phyloP scores from a whole-genome alignment of 345 rosid genomes.

The Acer yangbiense region DNA sequence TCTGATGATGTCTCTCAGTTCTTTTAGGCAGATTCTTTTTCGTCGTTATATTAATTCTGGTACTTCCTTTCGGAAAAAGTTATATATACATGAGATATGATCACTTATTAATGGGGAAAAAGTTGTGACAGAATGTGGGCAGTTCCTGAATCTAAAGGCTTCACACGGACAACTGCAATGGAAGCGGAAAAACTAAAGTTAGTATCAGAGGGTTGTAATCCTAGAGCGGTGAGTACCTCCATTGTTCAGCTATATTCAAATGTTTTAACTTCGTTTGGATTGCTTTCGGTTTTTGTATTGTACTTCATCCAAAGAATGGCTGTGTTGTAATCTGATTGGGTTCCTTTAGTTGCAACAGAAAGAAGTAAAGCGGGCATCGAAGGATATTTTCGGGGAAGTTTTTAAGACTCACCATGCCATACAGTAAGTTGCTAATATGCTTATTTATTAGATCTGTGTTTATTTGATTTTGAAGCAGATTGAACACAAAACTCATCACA shows the following conservation, averaged over 20 bases:
- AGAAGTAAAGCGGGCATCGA: conserved; percentile 64
- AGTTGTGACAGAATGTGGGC: conserved; percentile 65
- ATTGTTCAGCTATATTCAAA: not conserved
- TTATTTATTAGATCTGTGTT: not conserved
- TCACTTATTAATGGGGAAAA: conserved; percentile 16
- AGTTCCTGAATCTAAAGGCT: conserved; percentile 67
- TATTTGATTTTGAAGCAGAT: conserved; percentile 9
- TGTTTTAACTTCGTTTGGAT: not conserved
- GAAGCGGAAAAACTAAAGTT: conserved; percentile 78
- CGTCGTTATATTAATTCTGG: not conserved
- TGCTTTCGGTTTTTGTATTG: conserved; percentile 12
- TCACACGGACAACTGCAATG: conserved; percentile 53
- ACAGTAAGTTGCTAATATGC: conserved; percentile 59
- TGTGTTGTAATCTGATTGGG: conserved; percentile 37
- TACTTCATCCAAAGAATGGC: conserved; percentile 6
- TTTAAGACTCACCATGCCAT: conserved; percentile 73
- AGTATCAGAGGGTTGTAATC: conserved; percentile 77
- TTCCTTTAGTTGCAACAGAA: conserved; percentile 61
- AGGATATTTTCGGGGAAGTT: conserved; percentile 70
- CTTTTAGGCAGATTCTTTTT: too few relatives aligned
- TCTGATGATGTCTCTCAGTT: too few relatives aligned
- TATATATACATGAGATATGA: not conserved
- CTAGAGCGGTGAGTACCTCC: conserved; percentile 57
- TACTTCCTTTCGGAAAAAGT: not conserved
- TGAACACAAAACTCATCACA: conserved; percentile 17